Conservation (phyloP, 192 early-diverging fungal species). For the Linnemannia elongata region DNA sequence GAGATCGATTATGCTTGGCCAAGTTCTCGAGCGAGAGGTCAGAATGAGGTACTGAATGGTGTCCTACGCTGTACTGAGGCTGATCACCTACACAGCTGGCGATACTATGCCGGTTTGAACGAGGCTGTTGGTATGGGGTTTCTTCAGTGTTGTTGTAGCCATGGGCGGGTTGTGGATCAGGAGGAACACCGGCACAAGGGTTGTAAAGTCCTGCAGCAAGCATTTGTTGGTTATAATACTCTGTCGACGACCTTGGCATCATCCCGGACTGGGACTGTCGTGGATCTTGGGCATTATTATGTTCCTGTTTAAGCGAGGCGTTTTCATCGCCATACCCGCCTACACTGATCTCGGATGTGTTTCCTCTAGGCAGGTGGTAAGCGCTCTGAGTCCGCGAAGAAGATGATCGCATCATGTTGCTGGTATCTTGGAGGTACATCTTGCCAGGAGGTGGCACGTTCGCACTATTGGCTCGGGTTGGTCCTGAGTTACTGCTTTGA, state of each 20-base stretch:
- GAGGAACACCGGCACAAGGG: no score
- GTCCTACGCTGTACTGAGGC: background rate
- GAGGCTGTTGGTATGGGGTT: background rate
- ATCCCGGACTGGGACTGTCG: constrained; percentile 31
- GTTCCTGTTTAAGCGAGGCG: background rate
- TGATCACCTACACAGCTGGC: constrained; percentile 12
- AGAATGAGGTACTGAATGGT: background rate
- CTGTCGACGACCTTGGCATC: constrained; percentile 28
- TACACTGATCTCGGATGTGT: background rate
- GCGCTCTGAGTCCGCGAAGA: constrained; percentile 7
- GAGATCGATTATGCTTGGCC: constrained; percentile 35
- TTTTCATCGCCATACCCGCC: background rate
- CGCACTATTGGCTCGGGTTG: background rate
- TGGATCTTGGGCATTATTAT: background rate
- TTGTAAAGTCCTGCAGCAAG: constrained; percentile 7
- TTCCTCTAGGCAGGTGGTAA: background rate
- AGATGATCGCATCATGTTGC: background rate
- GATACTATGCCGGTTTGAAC: constrained; percentile 17
- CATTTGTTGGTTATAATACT: constrained; percentile 22
- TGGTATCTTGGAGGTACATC: constrained; percentile 1
- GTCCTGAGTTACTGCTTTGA: background rate
- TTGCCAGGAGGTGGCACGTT: background rate
- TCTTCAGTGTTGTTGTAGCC: background rate
- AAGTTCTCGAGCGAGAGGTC: constrained; percentile 37
- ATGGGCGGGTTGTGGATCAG: background rate